These are phyloP conservation scores for Pseudocercospora fijiensis DNA, from an alignment of 2,329 filamentous ascomycete species.

Conservation along the genomic window DNA sequence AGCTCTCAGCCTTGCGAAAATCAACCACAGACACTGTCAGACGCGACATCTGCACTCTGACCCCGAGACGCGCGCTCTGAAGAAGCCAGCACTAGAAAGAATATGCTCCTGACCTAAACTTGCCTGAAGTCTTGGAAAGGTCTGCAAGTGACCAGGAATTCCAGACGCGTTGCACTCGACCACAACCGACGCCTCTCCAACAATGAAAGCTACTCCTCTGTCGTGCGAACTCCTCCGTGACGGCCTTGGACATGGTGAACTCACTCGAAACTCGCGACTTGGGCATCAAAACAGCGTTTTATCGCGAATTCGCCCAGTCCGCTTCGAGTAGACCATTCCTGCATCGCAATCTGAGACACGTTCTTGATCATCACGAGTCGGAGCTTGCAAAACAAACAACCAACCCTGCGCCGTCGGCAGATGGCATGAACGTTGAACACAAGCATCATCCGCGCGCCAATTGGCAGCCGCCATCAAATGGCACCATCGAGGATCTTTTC, in stretches of 20 bases:
- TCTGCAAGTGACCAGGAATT: not conserved
- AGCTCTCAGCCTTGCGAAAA: not conserved
- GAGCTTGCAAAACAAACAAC: constrained; percentile 5
- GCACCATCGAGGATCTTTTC: not conserved
- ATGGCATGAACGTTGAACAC: constrained; percentile 4
- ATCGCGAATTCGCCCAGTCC: constrained; percentile 6
- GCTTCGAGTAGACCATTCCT: constrained; percentile 27
- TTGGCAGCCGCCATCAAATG: constrained; percentile 12
- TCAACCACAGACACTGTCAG: not conserved
- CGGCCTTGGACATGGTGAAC: not conserved
- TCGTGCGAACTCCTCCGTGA: not conserved
- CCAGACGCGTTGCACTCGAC: not conserved
- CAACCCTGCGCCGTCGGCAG: not conserved
- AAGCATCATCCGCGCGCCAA: constrained; percentile 7
- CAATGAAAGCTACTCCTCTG: not conserved
- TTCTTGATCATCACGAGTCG: constrained; percentile 33
- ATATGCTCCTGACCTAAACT: not conserved
- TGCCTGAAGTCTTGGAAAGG: not conserved
- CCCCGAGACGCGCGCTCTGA: not conserved
- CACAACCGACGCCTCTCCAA: not conserved
- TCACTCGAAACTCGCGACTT: not conserved
- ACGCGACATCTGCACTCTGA: not conserved
- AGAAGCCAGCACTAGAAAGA: not conserved
- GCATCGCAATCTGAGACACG: constrained; percentile 34
- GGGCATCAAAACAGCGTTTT: constrained; percentile 9